These are phyloP conservation scores for Penicillium italicum DNA, from an alignment of 2,329 filamentous ascomycete genomes.

Conservation along the genomic window DNA sequence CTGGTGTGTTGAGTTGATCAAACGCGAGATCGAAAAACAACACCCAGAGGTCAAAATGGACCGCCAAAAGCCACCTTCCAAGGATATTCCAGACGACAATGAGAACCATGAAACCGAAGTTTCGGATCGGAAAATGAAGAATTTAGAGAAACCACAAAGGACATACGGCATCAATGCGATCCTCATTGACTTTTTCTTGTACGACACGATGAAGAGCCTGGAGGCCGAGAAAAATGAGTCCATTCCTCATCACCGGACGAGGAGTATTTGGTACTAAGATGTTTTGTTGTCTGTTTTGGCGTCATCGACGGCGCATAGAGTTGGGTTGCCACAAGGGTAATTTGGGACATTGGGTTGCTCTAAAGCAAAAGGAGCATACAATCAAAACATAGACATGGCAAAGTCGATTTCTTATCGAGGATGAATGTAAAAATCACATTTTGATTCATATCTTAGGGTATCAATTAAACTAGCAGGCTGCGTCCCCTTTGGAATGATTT, in stretches of 20 bases:
- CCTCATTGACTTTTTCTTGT: conserved; percentile 94
- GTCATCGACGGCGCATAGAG: conserved; percentile 1
- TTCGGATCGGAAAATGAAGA: conserved; percentile 12
- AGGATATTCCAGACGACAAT: neutral
- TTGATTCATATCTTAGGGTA: conserved; percentile 18
- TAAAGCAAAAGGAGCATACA: neutral
- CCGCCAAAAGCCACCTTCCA: neutral
- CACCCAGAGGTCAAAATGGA: conserved; percentile 62
- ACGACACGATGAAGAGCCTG: conserved; percentile 86
- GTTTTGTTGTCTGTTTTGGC: neutral
- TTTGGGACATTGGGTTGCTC: neutral
- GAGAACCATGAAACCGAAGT: conserved; percentile 5
- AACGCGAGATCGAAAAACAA: conserved; percentile 69
- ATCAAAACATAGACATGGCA: neutral
- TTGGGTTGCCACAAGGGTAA: neutral
- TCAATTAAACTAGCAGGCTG: conserved; percentile 14
- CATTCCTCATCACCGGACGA: conserved; percentile 80
- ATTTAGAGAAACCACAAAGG: conserved; percentile 18
- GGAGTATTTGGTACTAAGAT: conserved; percentile 86
- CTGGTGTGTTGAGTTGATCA: conserved; percentile 89
- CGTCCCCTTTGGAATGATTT: neutral
- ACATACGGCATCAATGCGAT: conserved; percentile 69
- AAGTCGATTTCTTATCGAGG: neutral
- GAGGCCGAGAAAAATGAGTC: conserved; percentile 57
- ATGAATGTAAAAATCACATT: neutral